Evolutionary conservation across 257 asterid species (phyloP), one percentile per base, ranked within the genome.

Genomic region (Henckelia pumila): DNA sequence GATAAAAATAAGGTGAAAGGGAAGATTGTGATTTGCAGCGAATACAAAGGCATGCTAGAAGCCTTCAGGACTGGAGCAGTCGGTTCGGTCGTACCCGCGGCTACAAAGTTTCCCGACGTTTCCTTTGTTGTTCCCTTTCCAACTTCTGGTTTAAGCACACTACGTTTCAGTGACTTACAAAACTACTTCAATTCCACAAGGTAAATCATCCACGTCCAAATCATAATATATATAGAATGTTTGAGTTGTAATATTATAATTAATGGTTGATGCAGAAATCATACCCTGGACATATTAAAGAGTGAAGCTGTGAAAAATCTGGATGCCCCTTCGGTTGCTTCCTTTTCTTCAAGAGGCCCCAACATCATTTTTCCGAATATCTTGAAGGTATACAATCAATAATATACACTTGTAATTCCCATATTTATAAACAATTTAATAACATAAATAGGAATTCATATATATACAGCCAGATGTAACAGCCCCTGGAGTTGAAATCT

Each of bases 11-110:
- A 69, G 16, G 77, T 74, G 4, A 62, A 56, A 21, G 77, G 75
- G 24, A 78, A 78, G 49, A 58, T 78, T 52, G 65, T 78, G 22
- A 47, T 78, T 6, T 78, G 82, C n/a, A 20, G 57, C 26, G 24
- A 1, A 1, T 1, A 28, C 2, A 19, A 1, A 13, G 71, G 64
- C 44, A 17, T 62, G 6, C 5, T 5, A 8, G 71, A 73, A 64
- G 71, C 61, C 22, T 1, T 10, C 8, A 7, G 11, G 9, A 66
- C 67, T 22, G 72, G 66, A n/a, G 79, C 76, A 19, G 0, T 55
- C 19, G 78, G 78, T 25, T 19, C 64, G 13, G 28, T 74, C 47
- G 0, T n/a, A n/a, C n/a, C n/a, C n/a, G 5, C n/a, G n/a, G n/a
- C 4, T 0, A 4, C 30, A 6, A 28, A 5, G 8, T 30, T 9